Base-by-base conservation (phyloP, 768 basidiomycete genomes). In the Tricholoma matsutake region DNA sequence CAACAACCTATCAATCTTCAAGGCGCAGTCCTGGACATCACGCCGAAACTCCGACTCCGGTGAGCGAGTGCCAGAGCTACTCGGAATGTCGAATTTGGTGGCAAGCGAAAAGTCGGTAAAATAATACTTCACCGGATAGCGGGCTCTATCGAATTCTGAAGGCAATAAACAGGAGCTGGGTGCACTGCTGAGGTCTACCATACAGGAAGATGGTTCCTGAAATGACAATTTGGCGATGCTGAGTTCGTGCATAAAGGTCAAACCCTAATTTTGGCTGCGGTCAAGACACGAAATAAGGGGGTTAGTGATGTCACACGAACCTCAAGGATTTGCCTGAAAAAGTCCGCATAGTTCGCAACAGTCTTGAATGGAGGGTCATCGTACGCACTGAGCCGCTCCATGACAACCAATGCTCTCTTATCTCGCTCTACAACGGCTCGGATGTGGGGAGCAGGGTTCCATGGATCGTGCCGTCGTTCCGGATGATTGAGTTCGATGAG, bases 381-480 rank as follows among this genome's bases (percentile, higher is more conserved):
- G 67, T 75, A 82, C 63, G 78, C 73, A 22, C 71, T 72, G 28
- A 83, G 76, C 18, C 76, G 75, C 58, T 80, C 78, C 67, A 83
- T 70, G 64, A 78, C 80, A 6, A 83, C 65, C 54, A 78, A 80
- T 3, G 78, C 73, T 25, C 71, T 65, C 13, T 76, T 74, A n/a
- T 69, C 77, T 29, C 78, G 75, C 60, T 81, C 76, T 0, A 82
- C 76, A 1, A 76, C 76, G 59, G 75, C 72, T 13, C 81, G 66
- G 8, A 85, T 71, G 47, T 79, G 81, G 4, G 82, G 83, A 8
- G 76, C 71, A 5, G 82, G 78, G 63, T 85, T 85, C 83, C 83
- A 84, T 0, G 83, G 83, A 64, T 85, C 83, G 51, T 71, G 65
- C 11, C 83, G 78, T 6, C 73, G 66, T 39, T 79, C 78, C 18